Evolutionary conservation across 768 basidiomycete genomes (phyloP), one percentile per base, ranked within the genome.

Genomic region (Wakefieldia striispora): DNA sequence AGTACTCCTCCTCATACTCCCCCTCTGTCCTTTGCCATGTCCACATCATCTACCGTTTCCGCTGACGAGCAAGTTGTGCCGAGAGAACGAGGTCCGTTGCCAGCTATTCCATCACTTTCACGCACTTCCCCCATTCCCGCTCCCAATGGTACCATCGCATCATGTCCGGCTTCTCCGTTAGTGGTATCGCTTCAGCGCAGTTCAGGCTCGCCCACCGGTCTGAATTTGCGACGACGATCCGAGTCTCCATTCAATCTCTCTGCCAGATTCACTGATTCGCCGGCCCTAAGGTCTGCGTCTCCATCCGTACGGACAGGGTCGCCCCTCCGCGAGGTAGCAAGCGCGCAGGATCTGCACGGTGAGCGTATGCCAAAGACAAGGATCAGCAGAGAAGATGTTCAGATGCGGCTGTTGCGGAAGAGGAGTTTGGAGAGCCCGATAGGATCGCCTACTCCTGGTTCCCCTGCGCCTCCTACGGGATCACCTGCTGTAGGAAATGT

Each of bases 311-410:
- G 53, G 26, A 49, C 59, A 20, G 69, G 59, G n/a, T 67, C 67
- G 17, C 69, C 69, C 11, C 23, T 68, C 12, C 58, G 60, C 10
- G 64, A 62, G 31, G 43, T 34, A 2, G 47, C 54, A n/a, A 64
- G 54, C 26, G 48, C 49, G 4, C 63, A 61, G 38, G 63, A 63
- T 6, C 37, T 58, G 17, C 54, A 57, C 26, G 38, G 40, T 21
- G 56, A 43, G 4, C 58, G 58, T 57, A 52, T 29, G 57, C 64
- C 55, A 3, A 73, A 71, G 44, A 70, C 70, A 21, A 71, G 79
- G 38, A 81, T 84, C 49, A 81, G 70, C 45, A 74, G 75, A 24
- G 80, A 80, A 45, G 77, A 78, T 41, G 74, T 85, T 17, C 75
- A 78, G 50, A 67, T 75, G 45, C 72, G 78, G 31, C 60, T 83